These are phyloP conservation scores for Aristolochia fimbriata DNA, from an alignment of 164 flowering plant genomes.

Conservation along the genomic window DNA sequence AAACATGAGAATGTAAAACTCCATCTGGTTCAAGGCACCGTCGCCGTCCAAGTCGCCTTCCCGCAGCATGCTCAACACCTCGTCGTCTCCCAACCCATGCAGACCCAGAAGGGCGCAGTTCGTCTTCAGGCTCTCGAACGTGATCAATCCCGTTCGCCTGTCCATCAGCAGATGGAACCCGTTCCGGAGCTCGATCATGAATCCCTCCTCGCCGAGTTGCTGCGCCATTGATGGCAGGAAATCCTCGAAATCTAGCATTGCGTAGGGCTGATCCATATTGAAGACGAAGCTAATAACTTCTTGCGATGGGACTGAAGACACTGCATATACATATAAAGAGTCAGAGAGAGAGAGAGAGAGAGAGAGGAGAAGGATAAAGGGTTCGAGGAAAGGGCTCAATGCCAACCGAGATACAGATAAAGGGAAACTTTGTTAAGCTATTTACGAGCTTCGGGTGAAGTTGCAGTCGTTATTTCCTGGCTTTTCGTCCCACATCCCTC, in stretches of 20 bases:
- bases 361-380: neutral
- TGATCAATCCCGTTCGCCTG: slow-evolving; percentile 32
- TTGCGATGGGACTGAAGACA: no score
- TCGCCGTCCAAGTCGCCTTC: slow-evolving; percentile 57
- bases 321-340: neutral
- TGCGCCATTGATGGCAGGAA: slow-evolving; percentile 46
- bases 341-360: neutral
- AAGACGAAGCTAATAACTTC: no score
- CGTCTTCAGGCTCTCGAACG: slow-evolving; percentile 29
- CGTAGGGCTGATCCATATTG: neutral
- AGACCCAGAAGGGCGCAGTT: slow-evolving; percentile 30
- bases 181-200: slow-evolving; percentile 38
- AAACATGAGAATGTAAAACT: slow-evolving; percentile 50
- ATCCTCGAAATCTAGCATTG: slow-evolving; percentile 15
- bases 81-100: slow-evolving; percentile 34
- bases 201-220: slow-evolving; percentile 34
- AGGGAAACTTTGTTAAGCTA: neutral
- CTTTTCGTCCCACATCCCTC: neutral
- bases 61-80: slow-evolving; percentile 36
- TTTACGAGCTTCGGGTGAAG: neutral
- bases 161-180: slow-evolving; percentile 46
- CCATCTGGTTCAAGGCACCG: slow-evolving; percentile 42
- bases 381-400: neutral
- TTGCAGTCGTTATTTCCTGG: neutral
- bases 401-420: slow-evolving; percentile 4